Evolutionary conservation across 1,284 basidiomycete genomes (phyloP).

Genomic region (Pyrrhoderma noxium): DNA sequence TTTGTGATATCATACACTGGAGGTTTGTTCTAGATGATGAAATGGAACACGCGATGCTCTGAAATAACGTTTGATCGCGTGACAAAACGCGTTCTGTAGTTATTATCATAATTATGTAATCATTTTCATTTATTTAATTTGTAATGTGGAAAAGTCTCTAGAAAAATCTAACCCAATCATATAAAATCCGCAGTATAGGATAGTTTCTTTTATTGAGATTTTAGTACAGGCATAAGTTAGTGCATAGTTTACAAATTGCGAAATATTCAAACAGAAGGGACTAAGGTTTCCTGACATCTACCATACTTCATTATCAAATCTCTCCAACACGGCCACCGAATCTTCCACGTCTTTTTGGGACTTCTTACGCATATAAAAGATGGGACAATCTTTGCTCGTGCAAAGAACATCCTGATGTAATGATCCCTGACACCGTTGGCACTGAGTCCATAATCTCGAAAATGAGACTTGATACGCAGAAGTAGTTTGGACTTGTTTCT

Average conservation of each 20-base stretch:
- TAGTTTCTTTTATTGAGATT: no score
- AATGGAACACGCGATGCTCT: slow-evolving; percentile 1
- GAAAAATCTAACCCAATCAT: no score
- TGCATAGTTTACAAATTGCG: neutral
- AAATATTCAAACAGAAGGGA: neutral
- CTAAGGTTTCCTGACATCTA: slow-evolving; percentile 23
- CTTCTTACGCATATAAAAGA: slow-evolving; percentile 96
- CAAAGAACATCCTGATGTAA: slow-evolving; percentile 97
- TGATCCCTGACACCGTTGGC: slow-evolving; percentile 93
- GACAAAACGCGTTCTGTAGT: slow-evolving; percentile 1
- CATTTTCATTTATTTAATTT: no score
- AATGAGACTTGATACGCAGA: slow-evolving; percentile 85
- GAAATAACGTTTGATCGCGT: neutral
- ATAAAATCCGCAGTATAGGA: no score
- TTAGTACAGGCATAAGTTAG: neutral
- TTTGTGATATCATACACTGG: neutral
- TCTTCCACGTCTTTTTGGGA: slow-evolving; percentile 94
- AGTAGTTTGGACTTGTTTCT: slow-evolving; percentile 72
- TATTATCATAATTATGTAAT: no score
- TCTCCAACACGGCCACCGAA: slow-evolving; percentile 64
- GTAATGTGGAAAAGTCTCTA: no score
- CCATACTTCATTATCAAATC: slow-evolving; percentile 74
- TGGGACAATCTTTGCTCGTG: slow-evolving; percentile 95
- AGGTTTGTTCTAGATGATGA: neutral
- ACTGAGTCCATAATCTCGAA: slow-evolving; percentile 93